Conservation (phyloP, 1,284 basidiomycete species). For the Vanrija sp. region DNA sequence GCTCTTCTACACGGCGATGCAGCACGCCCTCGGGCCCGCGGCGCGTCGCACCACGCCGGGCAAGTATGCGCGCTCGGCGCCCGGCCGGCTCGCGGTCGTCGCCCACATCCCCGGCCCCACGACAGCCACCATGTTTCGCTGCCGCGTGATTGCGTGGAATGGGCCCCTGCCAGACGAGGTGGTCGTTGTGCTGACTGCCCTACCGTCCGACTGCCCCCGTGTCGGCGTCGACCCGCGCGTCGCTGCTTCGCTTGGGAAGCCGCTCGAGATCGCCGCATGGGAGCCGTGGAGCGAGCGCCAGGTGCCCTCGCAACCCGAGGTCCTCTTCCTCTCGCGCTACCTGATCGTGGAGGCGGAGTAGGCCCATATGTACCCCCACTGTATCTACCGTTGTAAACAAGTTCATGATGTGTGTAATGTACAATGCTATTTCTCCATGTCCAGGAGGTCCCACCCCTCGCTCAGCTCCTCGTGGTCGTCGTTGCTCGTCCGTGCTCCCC, state of each 20-base stretch:
- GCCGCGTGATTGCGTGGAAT: conserved; percentile 9
- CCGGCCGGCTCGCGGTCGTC: conserved; percentile 7
- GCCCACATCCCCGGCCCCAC: conserved; percentile 11
- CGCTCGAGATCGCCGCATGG: conserved; percentile 31
- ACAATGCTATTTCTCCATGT: conserved; percentile 12
- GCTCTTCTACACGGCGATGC: conserved; percentile 41
- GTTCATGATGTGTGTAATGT: background rate
- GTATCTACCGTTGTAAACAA: background rate
- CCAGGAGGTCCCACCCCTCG: conserved; percentile 41
- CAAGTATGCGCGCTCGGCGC: conserved; percentile 11
- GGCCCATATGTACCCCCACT: background rate
- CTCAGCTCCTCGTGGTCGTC: conserved; percentile 23
- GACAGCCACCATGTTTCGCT: conserved; percentile 19
- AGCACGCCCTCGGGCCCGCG: conserved; percentile 21
- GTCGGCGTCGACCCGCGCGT: conserved; percentile 28
- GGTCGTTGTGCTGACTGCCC: conserved; percentile 19
- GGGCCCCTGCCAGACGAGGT: background rate
- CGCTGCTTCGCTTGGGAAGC: conserved; percentile 5
- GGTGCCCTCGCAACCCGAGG: conserved; percentile 6
- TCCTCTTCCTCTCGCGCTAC: conserved; percentile 34
- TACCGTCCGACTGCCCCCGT: conserved; percentile 26
- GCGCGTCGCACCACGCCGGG: conserved; percentile 3
- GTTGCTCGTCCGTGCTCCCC: conserved; percentile 10
- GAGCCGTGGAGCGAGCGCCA: conserved; percentile 16
- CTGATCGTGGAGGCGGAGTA: conserved; percentile 26